Conservation (phyloP, 2,329 filamentous ascomycete genomes). For the Diaporthe humulicola region DNA sequence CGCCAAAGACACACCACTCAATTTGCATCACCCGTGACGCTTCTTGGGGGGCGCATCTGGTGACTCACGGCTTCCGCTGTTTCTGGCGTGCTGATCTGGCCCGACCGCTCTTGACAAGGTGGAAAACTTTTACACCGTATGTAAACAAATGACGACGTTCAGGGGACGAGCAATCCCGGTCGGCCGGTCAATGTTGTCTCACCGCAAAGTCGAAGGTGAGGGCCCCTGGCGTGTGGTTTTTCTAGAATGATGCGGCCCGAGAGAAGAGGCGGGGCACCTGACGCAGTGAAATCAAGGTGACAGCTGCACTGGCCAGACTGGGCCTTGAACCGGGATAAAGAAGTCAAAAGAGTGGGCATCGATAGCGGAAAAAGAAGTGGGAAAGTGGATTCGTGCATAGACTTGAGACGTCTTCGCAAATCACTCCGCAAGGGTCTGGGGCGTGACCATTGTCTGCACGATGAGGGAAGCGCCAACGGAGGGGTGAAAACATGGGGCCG, state of each 20-base stretch:
- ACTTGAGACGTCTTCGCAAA: conserved; percentile 24
- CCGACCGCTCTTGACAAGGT: background rate
- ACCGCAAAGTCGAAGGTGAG: conserved; percentile 32
- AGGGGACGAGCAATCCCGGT: conserved; percentile 21
- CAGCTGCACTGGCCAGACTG: conserved; percentile 32
- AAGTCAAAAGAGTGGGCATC: conserved; percentile 31
- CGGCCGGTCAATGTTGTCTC: conserved; percentile 5
- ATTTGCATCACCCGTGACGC: conserved; percentile 28
- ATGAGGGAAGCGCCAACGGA: conserved; percentile 14
- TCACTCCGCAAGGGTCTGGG: conserved; percentile 22
- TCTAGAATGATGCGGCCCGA: conserved; percentile 34
- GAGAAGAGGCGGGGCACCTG: conserved; percentile 21
- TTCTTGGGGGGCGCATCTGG: conserved; percentile 2
- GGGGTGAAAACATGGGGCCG: conserved; percentile 22
- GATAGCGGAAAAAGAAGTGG: conserved; percentile 24
- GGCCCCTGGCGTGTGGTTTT: conserved; percentile 17
- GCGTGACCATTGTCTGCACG: conserved; percentile 26
- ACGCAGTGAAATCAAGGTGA: conserved; percentile 28
- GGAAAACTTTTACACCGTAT: conserved; percentile 1
- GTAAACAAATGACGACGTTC: conserved; percentile 17
- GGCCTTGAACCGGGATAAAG: conserved; percentile 10
- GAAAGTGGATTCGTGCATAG: conserved; percentile 30
- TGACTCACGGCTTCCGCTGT: conserved; percentile 17
- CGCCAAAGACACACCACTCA: conserved; percentile 9
- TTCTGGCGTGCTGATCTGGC: background rate